A percentile compares a stretch with the other conserved stretches of the same genome.
Conservation (phyloP, 179 eudicot species). For the Beta lomatogona region DNA sequence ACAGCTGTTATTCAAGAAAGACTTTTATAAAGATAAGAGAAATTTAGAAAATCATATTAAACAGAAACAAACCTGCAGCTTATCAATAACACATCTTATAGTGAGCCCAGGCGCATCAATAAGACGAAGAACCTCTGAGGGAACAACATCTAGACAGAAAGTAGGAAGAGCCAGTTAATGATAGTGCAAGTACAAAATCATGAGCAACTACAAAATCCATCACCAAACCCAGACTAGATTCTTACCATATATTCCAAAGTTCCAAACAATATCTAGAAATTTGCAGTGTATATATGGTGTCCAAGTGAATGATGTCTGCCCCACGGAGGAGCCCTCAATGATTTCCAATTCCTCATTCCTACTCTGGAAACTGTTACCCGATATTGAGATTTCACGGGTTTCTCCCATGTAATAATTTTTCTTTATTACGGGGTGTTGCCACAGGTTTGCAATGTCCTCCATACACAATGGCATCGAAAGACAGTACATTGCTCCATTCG, state of each 20-base stretch:
- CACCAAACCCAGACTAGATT: background rate
- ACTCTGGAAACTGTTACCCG: background rate
- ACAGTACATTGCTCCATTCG: slow-evolving; percentile 21
- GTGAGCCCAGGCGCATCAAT: slow-evolving; percentile 14
- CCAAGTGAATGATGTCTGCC: slow-evolving; percentile 9
- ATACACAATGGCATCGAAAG: slow-evolving; percentile 6
- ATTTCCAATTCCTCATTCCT: background rate
- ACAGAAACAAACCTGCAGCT: slow-evolving; percentile 22
- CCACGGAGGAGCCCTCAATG: background rate
- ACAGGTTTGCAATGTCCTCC: background rate
- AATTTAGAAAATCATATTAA: background rate
- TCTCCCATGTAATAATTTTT: background rate
- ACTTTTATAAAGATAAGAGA: background rate
- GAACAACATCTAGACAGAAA: slow-evolving; percentile 17
- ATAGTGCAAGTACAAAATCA: background rate
- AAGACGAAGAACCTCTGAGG: background rate
- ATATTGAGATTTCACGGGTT: background rate
- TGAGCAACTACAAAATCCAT: background rate
- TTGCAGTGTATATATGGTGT: background rate
- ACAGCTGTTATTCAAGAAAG: too few species aligned
- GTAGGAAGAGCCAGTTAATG: background rate
- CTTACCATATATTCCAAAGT: slow-evolving; percentile 13
- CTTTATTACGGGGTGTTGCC: slow-evolving; percentile 2
- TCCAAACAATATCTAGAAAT: background rate
- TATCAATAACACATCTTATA: background rate